Evolutionary conservation across 495 filamentous ascomycete species (phyloP).

Genomic region (Saxophila tyrrhenica): DNA sequence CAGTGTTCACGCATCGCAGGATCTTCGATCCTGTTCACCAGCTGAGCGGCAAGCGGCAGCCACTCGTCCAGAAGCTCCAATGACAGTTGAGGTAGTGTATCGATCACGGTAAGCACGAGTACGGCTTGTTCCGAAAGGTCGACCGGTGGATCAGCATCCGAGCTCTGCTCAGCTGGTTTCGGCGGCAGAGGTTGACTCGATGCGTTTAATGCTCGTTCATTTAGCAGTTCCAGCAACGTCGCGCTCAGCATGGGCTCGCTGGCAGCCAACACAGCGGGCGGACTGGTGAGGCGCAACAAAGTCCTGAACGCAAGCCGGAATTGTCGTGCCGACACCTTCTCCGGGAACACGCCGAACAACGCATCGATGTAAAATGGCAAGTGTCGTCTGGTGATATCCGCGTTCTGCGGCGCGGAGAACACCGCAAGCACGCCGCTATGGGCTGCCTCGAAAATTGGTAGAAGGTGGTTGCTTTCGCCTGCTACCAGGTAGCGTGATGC

Average conservation of each 20-base stretch:
- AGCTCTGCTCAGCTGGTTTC: conserved; percentile 14
- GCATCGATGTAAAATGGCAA: conserved; percentile 79
- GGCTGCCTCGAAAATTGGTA: conserved; percentile 75
- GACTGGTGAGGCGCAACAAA: conserved; percentile 72
- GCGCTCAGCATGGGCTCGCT: conserved; percentile 65
- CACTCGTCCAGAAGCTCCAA: conserved; percentile 62
- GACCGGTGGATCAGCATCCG: conserved; percentile 16
- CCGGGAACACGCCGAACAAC: conserved; percentile 74
- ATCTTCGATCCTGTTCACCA: conserved; percentile 54
- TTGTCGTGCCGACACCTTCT: conserved; percentile 72
- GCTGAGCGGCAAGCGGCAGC: conserved; percentile 58
- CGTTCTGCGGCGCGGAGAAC: conserved; percentile 67
- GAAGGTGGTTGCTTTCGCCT: conserved; percentile 46
- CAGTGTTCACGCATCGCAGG: conserved; percentile 50
- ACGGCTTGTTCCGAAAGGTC: conserved; percentile 71
- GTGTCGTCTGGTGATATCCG: conserved; percentile 56
- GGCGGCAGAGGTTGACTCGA: conserved; percentile 39
- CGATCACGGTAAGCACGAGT: conserved; percentile 67
- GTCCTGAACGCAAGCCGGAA: conserved; percentile 91
- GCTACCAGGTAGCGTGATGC: conserved; percentile 68
- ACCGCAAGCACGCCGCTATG: conserved; percentile 78
- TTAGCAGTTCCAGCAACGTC: conserved; percentile 68
- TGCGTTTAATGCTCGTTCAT: conserved; percentile 50
- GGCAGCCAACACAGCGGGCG: conserved; percentile 61
- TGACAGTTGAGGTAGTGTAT: conserved; percentile 65